Conservation (phyloP, 2,329 filamentous ascomycete species). For the Colletotrichum australisinense region DNA sequence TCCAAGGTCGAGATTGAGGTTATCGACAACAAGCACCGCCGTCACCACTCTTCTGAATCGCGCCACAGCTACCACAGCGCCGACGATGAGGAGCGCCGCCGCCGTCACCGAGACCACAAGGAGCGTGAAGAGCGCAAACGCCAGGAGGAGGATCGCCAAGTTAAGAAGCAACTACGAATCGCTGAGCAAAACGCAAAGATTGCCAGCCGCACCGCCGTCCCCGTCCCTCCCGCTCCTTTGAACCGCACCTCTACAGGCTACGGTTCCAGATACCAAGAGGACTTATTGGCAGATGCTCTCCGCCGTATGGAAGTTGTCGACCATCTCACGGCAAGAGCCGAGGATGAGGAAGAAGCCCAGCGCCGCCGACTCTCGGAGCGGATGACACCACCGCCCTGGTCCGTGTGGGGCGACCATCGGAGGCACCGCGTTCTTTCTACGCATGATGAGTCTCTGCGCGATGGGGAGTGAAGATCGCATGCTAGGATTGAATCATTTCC, state of each 20-base stretch:
- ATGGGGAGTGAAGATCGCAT: too few relatives aligned
- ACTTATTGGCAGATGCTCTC: conserved; percentile 49
- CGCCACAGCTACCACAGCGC: conserved; percentile 45
- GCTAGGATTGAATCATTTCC: too few relatives aligned
- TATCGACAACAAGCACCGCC: conserved; percentile 43
- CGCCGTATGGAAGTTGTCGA: conserved; percentile 44
- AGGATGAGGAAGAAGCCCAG: conserved; percentile 52
- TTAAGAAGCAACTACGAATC: conserved; percentile 47
- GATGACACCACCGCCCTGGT: conserved; percentile 51
- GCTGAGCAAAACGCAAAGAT: conserved; percentile 56
- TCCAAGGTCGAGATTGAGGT: conserved; percentile 51
- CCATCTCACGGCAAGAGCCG: conserved; percentile 36
- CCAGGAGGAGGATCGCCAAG: conserved; percentile 43
- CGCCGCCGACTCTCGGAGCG: conserved; percentile 53
- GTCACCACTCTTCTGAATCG: conserved; percentile 51
- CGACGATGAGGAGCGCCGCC: conserved; percentile 43
- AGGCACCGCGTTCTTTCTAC: conserved; percentile 50
- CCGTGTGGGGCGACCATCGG: too few relatives aligned
- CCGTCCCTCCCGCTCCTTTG: conserved; percentile 23
- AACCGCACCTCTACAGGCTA: conserved; percentile 31
- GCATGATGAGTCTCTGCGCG: conserved; percentile 53
- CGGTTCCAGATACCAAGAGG: conserved; percentile 41
- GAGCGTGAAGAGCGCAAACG: conserved; percentile 40
- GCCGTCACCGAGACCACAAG: conserved; percentile 36
- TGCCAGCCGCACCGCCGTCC: conserved; percentile 48